Base-by-base conservation (phyloP, 2,329 filamentous ascomycete species). In the Penicillium sp. region DNA sequence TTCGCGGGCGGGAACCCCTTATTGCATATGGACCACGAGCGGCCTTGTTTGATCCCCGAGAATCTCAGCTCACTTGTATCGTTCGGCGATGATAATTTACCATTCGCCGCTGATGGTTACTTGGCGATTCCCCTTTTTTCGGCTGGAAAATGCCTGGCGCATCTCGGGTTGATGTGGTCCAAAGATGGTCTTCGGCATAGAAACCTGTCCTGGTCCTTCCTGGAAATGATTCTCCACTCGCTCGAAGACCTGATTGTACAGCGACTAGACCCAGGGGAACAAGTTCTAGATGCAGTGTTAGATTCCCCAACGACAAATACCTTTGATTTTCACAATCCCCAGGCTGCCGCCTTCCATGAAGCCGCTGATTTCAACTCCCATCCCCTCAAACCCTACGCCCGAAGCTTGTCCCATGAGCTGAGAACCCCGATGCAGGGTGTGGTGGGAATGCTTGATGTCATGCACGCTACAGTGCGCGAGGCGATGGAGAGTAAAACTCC, bases 351-450 rank as follows among this genome's bases (percentile, higher is more conserved):
- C 42, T 80, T 82, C 2, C 78, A 84, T 53, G 78, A 82, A 52
- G 79, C 80, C 23, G 75, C 85, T 25, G 80, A 83, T 6, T 78
- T 74, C 46, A 66, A 80, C 6, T 79, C 83, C 2, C 86, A 88
- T 58, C 87, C 85, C 2, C 74, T 90, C 18, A 86, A 88, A 65
- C 86, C 87, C 0, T 89, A 87, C 66, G 87, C 87, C n/a, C 80
- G 86, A 58, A 88, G 84, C 65, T 72, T 90, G 32, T 90, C 87
- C 0, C 87, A 90, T 61, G 87, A 90, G 66, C 70, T 90, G 45
- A 78, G 87, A 58, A 90, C 87, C 4, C 87, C 87, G 1, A 89
- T 90, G 86, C 87, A 90, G 69, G 87, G 87, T 40, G 85, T 90
- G 7, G 86, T 90, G 15, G 87, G 87, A 7, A 89, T 89, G 86